These are phyloP conservation scores for Alternaria viburni DNA, from an alignment of 2,329 filamentous ascomycete species.

Conservation along the genomic window DNA sequence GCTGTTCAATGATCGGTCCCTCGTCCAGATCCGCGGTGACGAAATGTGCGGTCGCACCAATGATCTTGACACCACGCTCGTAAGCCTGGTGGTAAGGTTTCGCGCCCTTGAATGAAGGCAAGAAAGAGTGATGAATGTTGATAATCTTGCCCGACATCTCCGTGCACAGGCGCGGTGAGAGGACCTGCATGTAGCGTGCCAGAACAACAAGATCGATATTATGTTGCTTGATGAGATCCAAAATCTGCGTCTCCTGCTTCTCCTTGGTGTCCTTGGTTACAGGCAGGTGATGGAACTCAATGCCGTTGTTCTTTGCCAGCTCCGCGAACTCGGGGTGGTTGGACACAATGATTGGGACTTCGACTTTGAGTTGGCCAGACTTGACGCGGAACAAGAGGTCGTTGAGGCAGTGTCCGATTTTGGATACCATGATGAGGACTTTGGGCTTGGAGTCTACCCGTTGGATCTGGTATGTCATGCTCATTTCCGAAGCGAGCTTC, in stretches of 20 bases:
- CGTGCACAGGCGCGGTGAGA: conserved; percentile 74
- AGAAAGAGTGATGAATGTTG: conserved; percentile 89
- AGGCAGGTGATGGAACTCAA: conserved; percentile 81
- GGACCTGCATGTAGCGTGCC: conserved; percentile 87
- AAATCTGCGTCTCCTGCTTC: conserved; percentile 73
- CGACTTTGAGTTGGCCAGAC: conserved; percentile 75
- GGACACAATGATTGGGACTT: conserved; percentile 78
- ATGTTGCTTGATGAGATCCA: conserved; percentile 72
- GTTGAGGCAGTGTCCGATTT: conserved; percentile 86
- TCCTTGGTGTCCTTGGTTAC: conserved; percentile 79
- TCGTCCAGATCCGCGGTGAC: conserved; percentile 86
- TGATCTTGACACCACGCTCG: conserved; percentile 86
- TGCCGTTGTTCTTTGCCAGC: conserved; percentile 74
- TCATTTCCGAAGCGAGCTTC: conserved; percentile 66
- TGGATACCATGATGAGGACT: conserved; percentile 87
- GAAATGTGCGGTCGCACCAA: conserved; percentile 84
- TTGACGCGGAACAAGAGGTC: conserved; percentile 81
- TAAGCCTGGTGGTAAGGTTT: conserved; percentile 90
- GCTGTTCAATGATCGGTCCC: conserved; percentile 87
- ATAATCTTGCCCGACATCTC: conserved; percentile 87
- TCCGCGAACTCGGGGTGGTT: conserved; percentile 78
- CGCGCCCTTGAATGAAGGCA: conserved; percentile 86
- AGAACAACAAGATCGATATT: conserved; percentile 79
- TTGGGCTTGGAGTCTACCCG: conserved; percentile 72
- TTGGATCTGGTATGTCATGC: conserved; percentile 75